Conservation (phyloP, 2,329 filamentous ascomycete species). For the Penicillium corylophilum region DNA sequence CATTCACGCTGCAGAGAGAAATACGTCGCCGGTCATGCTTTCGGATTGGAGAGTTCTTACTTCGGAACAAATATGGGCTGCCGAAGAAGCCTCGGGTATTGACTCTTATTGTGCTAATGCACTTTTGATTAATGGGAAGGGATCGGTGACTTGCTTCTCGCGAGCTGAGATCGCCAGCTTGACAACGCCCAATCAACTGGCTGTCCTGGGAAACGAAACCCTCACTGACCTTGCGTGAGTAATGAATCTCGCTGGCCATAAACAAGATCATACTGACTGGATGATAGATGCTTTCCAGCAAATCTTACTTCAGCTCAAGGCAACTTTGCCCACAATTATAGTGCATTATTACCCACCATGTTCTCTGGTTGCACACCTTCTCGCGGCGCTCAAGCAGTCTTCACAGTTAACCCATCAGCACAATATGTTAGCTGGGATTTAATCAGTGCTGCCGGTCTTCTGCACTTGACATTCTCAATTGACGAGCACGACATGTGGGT, state of each 20-base stretch:
- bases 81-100: conserved; percentile 30
- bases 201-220: conserved; percentile 18
- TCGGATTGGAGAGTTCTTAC: conserved; percentile 59
- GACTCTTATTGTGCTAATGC: conserved; percentile 59
- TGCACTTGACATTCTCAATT: conserved; percentile 40
- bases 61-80: conserved; percentile 45
- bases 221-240: conserved; percentile 32
- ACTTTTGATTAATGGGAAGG: conserved; percentile 61
- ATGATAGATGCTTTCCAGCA: conserved; percentile 26
- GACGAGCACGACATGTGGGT: conserved; percentile 48
- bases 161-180: conserved; percentile 31
- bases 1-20: conserved; percentile 52
- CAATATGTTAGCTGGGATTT: conserved; percentile 42
- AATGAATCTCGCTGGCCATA: background rate
- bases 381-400: conserved; percentile 24
- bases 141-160: conserved; percentile 27
- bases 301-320: conserved; percentile 14
- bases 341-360: conserved; percentile 20
- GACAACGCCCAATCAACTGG: conserved; percentile 23
- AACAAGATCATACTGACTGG: background rate
- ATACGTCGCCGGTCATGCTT: conserved; percentile 52
- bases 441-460: conserved; percentile 36
- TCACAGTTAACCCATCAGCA: conserved; percentile 33
- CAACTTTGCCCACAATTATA: conserved; percentile 20
- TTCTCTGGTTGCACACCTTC: conserved; percentile 26